A percentile compares a stretch with the other conserved stretches of the same genome.
These are phyloP conservation scores for Fistulinella cinereoalba DNA, from an alignment of 1,284 basidiomycete species.

Conservation along the genomic window DNA sequence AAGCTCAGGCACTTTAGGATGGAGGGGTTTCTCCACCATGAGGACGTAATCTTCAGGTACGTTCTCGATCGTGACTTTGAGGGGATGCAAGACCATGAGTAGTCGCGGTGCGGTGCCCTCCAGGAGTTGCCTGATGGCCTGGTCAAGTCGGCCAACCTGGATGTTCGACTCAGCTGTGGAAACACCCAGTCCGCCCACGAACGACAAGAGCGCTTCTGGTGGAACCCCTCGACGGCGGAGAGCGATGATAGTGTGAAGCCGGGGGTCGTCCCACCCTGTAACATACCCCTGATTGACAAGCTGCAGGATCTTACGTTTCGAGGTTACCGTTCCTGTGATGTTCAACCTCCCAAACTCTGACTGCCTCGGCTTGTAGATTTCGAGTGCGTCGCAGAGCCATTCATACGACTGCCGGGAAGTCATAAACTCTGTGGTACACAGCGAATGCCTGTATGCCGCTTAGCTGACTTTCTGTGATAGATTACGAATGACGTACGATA, in stretches of 20 bases:
- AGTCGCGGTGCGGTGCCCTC: constrained; percentile 88
- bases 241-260: constrained; percentile 97
- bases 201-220: constrained; percentile 90
- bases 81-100: constrained; percentile 89
- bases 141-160: constrained; percentile 88
- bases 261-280: constrained; percentile 95
- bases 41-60: constrained; percentile 83
- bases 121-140: constrained; percentile 84
- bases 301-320: constrained; percentile 93
- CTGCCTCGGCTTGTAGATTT: constrained; percentile 98
- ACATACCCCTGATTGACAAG: constrained; percentile 88
- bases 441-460: constrained; percentile 71
- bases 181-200: constrained; percentile 92
- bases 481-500: constrained; percentile 67
- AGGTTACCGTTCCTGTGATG: constrained; percentile 94
- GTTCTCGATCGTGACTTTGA: constrained; percentile 92
- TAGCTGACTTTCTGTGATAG: neutral
- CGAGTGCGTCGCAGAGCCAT: constrained; percentile 96
- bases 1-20: constrained; percentile 91
- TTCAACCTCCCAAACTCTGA: constrained; percentile 96
- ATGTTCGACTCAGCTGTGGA: constrained; percentile 86
- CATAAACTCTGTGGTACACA: constrained; percentile 97
- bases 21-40: constrained; percentile 88
- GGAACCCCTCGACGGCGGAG: constrained; percentile 93
- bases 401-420: constrained; percentile 97